These are phyloP conservation scores for Ambrosiella beaveri DNA, from an alignment of 2,329 filamentous ascomycete genomes.

Conservation along the genomic window DNA sequence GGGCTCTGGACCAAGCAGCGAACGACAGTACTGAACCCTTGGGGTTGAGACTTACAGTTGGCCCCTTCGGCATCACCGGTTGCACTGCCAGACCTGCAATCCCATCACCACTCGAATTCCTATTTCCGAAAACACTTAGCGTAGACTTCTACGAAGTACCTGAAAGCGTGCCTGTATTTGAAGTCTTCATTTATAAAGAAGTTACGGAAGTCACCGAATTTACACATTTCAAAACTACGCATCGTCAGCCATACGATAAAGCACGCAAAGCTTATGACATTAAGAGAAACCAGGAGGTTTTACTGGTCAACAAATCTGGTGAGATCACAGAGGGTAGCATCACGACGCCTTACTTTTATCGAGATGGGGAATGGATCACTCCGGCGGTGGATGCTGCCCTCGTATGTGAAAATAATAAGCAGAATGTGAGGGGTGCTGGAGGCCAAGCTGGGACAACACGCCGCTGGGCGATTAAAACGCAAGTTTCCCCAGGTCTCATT, in stretches of 20 bases:
- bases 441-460: conserved; percentile 72
- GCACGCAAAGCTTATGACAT: conserved; percentile 36
- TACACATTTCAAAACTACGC: conserved; percentile 75
- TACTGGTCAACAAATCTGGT: conserved; percentile 48
- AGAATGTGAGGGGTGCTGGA: conserved; percentile 35
- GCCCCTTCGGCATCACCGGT: neutral
- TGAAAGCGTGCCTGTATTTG: conserved; percentile 33
- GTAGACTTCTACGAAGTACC: conserved; percentile 20
- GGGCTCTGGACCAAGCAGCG: neutral
- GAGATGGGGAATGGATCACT: conserved; percentile 59
- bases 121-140: conserved; percentile 18
- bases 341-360: conserved; percentile 68
- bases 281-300: conserved; percentile 38
- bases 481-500: conserved; percentile 15
- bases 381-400: conserved; percentile 38
- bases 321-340: conserved; percentile 74
- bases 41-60: conserved; percentile 17
- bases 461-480: conserved; percentile 63
- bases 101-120: conserved; percentile 27
- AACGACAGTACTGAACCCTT: neutral
- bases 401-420: conserved; percentile 17
- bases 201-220: conserved; percentile 37
- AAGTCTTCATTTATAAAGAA: conserved; percentile 28
- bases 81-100: neutral
- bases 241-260: conserved; percentile 51